phyloP scores from a whole-genome alignment of 2,329 filamentous ascomycete genomes.

The Colletotrichum abscissum region DNA sequence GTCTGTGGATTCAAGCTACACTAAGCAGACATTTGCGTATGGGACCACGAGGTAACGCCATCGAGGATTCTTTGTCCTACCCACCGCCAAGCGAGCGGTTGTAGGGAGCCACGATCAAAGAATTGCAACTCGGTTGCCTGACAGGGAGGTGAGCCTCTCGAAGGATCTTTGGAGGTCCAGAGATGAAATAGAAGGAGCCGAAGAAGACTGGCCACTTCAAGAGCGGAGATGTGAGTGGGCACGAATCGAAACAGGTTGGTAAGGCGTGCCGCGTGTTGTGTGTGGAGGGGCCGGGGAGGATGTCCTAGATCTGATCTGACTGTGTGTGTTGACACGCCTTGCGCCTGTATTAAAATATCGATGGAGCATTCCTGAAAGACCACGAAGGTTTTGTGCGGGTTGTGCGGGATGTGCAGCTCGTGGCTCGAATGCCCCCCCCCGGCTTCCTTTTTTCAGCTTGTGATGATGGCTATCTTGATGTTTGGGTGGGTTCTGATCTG shows the following conservation, averaged over 20 bases:
- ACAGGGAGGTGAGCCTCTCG: background rate
- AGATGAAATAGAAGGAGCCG: background rate
- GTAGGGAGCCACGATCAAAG: background rate
- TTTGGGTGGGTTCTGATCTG: background rate
- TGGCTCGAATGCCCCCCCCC: background rate
- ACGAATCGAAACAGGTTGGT: background rate
- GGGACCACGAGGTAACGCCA: background rate
- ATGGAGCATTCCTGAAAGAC: background rate
- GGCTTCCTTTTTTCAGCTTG: constrained; percentile 3
- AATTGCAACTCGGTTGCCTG: background rate
- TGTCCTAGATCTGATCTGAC: background rate
- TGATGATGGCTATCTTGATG: background rate
- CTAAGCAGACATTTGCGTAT: background rate
- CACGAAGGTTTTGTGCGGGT: background rate
- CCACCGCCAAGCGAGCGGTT: background rate
- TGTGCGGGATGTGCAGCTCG: background rate
- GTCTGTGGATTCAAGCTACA: background rate
- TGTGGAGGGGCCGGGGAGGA: background rate
- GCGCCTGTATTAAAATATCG: background rate
- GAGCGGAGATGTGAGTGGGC: background rate
- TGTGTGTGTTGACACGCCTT: background rate
- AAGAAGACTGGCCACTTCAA: background rate
- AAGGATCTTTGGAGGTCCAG: background rate
- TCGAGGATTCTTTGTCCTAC: background rate
- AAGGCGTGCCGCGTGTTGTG: background rate